Base-by-base conservation (phyloP, 768 basidiomycete species). In the Tulasnella sp. region DNA sequence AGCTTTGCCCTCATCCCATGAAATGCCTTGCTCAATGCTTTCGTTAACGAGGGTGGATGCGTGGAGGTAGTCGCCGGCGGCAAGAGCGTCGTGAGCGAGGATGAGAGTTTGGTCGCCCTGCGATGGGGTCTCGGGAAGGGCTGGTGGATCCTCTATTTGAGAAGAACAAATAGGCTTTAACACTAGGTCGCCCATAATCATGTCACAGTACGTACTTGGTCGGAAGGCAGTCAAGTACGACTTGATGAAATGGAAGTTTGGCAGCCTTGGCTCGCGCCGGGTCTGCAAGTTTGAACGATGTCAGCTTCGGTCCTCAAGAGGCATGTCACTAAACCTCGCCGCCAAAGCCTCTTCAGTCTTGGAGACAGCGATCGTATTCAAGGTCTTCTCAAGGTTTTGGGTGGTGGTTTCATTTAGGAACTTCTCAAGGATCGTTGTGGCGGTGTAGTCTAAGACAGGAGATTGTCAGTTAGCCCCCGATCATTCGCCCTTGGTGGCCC, bases 221-320 rank as follows among this genome's bases (percentile, higher is more conserved):
- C 98, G 92, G 93, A 99, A 99, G 12, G 98, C 98, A 80, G 95
- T 93, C 84, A 99, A 96, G 87, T 99, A 99, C 0, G 97, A 94
- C 18, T 93, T 92, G 82, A 98, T 93, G 86, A 99, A 98, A 0
- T 95, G 95, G 82, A 90, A 89, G 19, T 95, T 95, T 8, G 97
- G 97, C 38, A 99, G 87, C 78, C 92, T 90, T 0, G 92, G 92
- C 86, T 94, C 92, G 46, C 96, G n/a, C n/a, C n/a, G 93, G 4
- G 87, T 88, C 91, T 92, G 38, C 2, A 14, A 12, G 42, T 12
- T 76, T 38, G 68, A n/a, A 72, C 42, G 12, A 19, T 16, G 42
- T 44, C 42, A 44, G 42, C 42, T 44, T 44, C 9, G 10, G 8
- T 44, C 14, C 14, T 44, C 42, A 12, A 44, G 42, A 21, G 7